A percentile compares a stretch with the other conserved stretches of the same genome.
Evolutionary conservation across 2,329 filamentous ascomycete species (phyloP).

Genomic region (Chaetomium sp.): DNA sequence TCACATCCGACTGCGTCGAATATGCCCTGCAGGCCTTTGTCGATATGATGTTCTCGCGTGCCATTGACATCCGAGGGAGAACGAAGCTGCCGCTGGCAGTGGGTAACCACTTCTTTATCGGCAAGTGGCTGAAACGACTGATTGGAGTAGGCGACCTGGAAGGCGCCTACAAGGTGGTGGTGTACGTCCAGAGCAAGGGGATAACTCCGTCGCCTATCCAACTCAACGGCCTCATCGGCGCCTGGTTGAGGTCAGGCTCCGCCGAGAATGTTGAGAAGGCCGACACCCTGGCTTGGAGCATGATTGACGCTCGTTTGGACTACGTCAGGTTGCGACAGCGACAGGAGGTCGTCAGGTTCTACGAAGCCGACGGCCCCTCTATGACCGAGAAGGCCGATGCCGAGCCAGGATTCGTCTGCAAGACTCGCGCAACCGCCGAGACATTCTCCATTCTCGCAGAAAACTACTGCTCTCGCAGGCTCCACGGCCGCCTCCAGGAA

Average conservation of each 20-base stretch:
- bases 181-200: conserved; percentile 71
- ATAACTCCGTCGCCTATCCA: conserved; percentile 72
- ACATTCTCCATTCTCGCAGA: conserved; percentile 76
- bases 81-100: conserved; percentile 51
- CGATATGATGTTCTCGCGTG: conserved; percentile 78
- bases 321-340: conserved; percentile 57
- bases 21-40: conserved; percentile 76
- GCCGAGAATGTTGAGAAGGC: conserved; percentile 60
- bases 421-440: conserved; percentile 69
- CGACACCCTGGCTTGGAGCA: conserved; percentile 71
- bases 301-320: conserved; percentile 70
- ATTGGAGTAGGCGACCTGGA: conserved; percentile 72
- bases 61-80: conserved; percentile 50
- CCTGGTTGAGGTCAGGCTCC: conserved; percentile 69
- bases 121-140: conserved; percentile 84
- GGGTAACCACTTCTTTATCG: conserved; percentile 79
- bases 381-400: conserved; percentile 20
- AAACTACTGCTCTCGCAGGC: conserved; percentile 66
- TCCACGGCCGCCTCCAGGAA: conserved; percentile 58
- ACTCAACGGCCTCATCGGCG: conserved; percentile 79
- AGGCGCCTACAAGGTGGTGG: conserved; percentile 71
- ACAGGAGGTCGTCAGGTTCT: conserved; percentile 37
- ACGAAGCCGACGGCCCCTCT: conserved; percentile 19
- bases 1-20: conserved; percentile 65
- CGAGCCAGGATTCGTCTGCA: conserved; percentile 39